These are phyloP conservation scores for Aphanomyces astaci DNA, from an alignment of 352 stramenopile genomes.

Conservation along the genomic window DNA sequence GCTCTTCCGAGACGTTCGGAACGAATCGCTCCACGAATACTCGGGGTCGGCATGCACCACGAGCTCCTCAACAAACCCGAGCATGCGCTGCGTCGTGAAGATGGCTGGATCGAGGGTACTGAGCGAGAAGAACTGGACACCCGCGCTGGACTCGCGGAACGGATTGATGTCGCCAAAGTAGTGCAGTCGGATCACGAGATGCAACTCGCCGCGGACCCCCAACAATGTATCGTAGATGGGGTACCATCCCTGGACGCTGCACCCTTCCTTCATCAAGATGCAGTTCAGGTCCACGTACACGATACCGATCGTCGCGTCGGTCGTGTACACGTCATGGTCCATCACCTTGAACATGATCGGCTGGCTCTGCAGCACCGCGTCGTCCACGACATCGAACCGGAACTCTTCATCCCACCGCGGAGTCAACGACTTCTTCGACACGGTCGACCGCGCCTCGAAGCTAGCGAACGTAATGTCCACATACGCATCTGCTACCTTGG, in stretches of 20 bases:
- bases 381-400: conserved; percentile 96
- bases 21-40: conserved; percentile 96
- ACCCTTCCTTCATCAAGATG: conserved; percentile 89
- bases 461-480: conserved; percentile 82
- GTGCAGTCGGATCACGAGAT: conserved; percentile 91
- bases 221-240: conserved; percentile 96
- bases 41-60: conserved; percentile 98
- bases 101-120: conserved; percentile 88
- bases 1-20: conserved; percentile 85
- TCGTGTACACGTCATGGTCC: conserved; percentile 92
- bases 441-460: conserved; percentile 82
- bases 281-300: conserved; percentile 98
- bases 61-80: conserved; percentile 93
- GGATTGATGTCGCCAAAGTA: conserved; percentile 98
- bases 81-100: conserved; percentile 83
- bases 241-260: conserved; percentile 96
- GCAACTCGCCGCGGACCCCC: conserved; percentile 93
- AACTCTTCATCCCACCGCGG: conserved; percentile 98
- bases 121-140: conserved; percentile 96
- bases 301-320: conserved; percentile 92
- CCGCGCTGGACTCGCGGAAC: conserved; percentile 95
- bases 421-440: conserved; percentile 90
- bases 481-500: conserved; percentile 79
- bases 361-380: conserved; percentile 96
- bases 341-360: conserved; percentile 97